Evolutionary conservation across 306 rosid genomes (phyloP).

Genomic region (Cicer chorassanicum): DNA sequence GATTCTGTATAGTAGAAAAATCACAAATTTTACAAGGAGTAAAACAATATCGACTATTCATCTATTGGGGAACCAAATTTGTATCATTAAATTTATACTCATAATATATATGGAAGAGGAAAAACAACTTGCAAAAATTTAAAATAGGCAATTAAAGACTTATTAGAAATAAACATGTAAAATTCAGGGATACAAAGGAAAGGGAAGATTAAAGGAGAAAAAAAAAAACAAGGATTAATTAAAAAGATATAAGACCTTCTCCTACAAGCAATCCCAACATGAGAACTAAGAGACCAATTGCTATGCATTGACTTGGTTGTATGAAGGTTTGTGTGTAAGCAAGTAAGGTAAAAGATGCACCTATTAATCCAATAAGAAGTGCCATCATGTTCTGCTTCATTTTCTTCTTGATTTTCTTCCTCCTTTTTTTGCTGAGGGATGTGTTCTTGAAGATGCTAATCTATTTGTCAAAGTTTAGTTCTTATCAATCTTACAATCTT

Average conservation of each 20-base stretch:
- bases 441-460: slow-evolving; percentile 17
- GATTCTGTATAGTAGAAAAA: too few species aligned
- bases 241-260: slow-evolving; percentile 79
- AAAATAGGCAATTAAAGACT: neutral
- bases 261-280: slow-evolving; percentile 68
- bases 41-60: too few species aligned
- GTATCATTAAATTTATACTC: neutral
- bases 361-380: slow-evolving; percentile 70
- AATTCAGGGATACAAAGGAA: slow-evolving; percentile 12
- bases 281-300: slow-evolving; percentile 75
- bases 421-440: neutral
- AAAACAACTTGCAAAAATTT: neutral
- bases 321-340: slow-evolving; percentile 71
- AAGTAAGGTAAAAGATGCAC: slow-evolving; percentile 67
- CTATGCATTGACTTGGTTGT: slow-evolving; percentile 65
- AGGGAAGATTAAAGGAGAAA: slow-evolving; percentile 6
- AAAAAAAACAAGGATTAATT: neutral
- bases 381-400: slow-evolving; percentile 64
- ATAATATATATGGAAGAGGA: neutral
- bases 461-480: neutral
- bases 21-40: too few species aligned
- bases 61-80: too few species aligned
- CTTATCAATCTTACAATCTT: slow-evolving; percentile 8
- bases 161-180: neutral
- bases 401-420: neutral